Percentiles rank a stretch among this genome's conserved stretches.
Evolutionary conservation across 164 flowering plant species (phyloP).

Genomic region (Piper betle): DNA sequence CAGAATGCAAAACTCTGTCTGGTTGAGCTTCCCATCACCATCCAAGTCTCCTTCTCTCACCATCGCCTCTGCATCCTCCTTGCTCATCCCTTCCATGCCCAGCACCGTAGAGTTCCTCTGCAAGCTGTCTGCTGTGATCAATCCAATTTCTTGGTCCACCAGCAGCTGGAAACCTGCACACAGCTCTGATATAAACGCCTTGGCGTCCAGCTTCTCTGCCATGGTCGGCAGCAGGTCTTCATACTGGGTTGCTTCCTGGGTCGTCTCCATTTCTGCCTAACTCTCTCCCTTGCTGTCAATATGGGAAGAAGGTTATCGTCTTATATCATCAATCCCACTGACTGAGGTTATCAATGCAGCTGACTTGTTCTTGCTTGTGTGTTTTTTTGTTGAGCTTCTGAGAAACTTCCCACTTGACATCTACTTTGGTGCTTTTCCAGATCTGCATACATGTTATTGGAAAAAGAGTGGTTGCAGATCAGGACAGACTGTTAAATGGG

Average conservation of each 20-base stretch:
- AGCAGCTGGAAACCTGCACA: conserved; percentile 65
- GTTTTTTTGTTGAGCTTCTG: background rate
- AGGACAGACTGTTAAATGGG: background rate
- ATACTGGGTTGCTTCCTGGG: conserved; percentile 10
- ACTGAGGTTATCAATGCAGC: background rate
- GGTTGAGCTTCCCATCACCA: conserved; percentile 69
- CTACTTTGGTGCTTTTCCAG: background rate
- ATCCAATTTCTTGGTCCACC: conserved; percentile 39
- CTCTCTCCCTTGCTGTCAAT: background rate
- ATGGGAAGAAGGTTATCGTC: background rate
- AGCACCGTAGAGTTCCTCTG: conserved; percentile 39
- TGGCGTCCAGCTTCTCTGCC: conserved; percentile 83
- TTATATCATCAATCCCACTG: background rate
- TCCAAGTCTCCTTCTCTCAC: conserved; percentile 83
- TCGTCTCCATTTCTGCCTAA: background rate
- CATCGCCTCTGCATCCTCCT: conserved; percentile 65
- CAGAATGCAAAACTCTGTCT: conserved; percentile 69
- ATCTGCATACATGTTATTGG: background rate
- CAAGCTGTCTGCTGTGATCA: conserved; percentile 59
- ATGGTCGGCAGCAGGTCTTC: conserved; percentile 76
- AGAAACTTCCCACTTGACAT: conserved; percentile 2
- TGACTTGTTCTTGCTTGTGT: background rate
- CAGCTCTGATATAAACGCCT: conserved; percentile 53
- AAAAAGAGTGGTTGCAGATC: background rate
- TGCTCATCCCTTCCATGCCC: conserved; percentile 69